phyloP scores from a whole-genome alignment of 2,329 filamentous ascomycete species.

The Fusarium sp. region DNA sequence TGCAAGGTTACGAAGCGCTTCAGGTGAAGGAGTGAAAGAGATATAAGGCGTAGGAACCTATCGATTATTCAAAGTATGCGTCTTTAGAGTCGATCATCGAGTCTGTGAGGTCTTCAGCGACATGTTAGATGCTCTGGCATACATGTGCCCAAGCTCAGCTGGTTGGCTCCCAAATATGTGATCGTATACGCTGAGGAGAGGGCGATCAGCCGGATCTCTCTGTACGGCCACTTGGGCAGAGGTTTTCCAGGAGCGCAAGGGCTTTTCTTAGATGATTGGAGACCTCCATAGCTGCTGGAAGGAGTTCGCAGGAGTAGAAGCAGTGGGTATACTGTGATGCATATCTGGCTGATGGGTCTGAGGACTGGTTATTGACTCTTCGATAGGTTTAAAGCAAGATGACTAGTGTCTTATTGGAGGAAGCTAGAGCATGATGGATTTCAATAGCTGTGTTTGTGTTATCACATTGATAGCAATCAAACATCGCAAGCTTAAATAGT shows the following conservation, averaged over 20 bases:
- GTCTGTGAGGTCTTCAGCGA: not conserved
- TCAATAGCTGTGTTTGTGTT: not conserved
- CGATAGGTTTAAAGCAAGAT: not conserved
- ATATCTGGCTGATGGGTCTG: not conserved
- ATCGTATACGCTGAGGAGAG: conserved; percentile 15
- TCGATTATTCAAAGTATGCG: not conserved
- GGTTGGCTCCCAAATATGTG: not conserved
- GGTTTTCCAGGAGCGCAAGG: not conserved
- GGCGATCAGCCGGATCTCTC: not conserved
- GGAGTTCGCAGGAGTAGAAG: not conserved
- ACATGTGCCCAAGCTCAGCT: conserved; percentile 5
- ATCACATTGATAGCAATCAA: not conserved
- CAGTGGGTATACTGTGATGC: not conserved
- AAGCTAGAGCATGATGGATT: not conserved
- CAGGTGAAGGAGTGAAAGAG: not conserved
- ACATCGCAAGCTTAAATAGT: not conserved
- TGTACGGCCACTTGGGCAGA: not conserved
- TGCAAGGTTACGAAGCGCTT: not conserved
- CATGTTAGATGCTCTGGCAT: not conserved
- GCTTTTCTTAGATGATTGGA: not conserved
- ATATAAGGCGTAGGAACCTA: conserved; percentile 6
- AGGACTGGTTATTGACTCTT: not conserved
- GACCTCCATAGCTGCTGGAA: too few species aligned
- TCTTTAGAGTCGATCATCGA: not conserved
- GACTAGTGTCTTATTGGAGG: too few species aligned